Evolutionary conservation across 805 yeast species (phyloP).

Genomic region (Nakazawaea molendinolei): DNA sequence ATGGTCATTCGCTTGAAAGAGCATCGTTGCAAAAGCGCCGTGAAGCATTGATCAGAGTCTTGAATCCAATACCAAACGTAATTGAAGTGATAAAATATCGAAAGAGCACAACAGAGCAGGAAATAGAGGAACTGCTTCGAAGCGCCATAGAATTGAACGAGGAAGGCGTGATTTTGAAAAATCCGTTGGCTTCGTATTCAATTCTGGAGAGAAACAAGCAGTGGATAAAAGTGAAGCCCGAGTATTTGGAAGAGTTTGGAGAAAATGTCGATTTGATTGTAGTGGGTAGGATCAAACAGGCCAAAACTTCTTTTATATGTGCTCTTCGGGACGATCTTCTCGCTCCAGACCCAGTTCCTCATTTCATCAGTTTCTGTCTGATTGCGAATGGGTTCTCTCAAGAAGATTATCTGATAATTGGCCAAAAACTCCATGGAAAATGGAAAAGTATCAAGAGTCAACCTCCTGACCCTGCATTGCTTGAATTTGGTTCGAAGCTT

Average conservation of each 20-base stretch:
- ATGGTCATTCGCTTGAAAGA: slow-evolving; percentile 55
- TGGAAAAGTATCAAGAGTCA: slow-evolving; percentile 44
- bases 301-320: slow-evolving; percentile 67
- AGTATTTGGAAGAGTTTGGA: slow-evolving; percentile 78
- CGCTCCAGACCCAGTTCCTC: slow-evolving; percentile 13
- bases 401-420: slow-evolving; percentile 54
- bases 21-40: slow-evolving; percentile 53
- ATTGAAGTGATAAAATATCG: slow-evolving; percentile 42
- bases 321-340: slow-evolving; percentile 46
- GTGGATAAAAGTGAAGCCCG: slow-evolving; percentile 94
- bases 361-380: slow-evolving; percentile 63
- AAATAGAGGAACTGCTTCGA: slow-evolving; percentile 49
- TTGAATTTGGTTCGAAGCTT: slow-evolving; percentile 50
- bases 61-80: slow-evolving; percentile 37
- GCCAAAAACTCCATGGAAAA: slow-evolving; percentile 46
- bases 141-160: slow-evolving; percentile 54
- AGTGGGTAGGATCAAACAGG: slow-evolving; percentile 71
- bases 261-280: slow-evolving; percentile 77
- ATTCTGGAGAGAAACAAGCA: slow-evolving; percentile 53
- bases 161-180: slow-evolving; percentile 81
- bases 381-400: slow-evolving; percentile 81
- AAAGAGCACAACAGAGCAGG: slow-evolving; percentile 37
- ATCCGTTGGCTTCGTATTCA: slow-evolving; percentile 48
- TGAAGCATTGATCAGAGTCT: slow-evolving; percentile 35
- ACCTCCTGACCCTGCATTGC: slow-evolving; percentile 33